phyloP scores from a whole-genome alignment of 148 eudicot genomes.

The Linanthus parryae region DNA sequence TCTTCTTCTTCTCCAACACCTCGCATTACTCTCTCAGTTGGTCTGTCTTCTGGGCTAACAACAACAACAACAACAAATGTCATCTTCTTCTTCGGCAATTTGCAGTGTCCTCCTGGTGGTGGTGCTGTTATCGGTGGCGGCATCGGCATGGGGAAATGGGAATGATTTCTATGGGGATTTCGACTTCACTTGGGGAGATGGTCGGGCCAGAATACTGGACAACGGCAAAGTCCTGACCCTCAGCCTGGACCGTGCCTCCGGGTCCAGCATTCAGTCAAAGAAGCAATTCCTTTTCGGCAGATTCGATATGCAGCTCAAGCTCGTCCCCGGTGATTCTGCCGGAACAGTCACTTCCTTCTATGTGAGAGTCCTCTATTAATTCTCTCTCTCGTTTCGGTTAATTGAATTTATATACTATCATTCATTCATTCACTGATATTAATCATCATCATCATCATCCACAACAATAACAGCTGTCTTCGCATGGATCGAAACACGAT shows the following conservation, averaged over 20 bases:
- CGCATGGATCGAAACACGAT: conserved; percentile 4
- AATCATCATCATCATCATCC: neutral
- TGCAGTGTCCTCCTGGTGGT: neutral
- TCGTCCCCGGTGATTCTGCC: conserved; percentile 28
- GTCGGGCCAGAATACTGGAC: conserved; percentile 8
- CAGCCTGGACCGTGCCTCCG: conserved; percentile 7
- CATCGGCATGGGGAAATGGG: too few species aligned
- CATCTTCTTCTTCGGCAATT: too few species aligned
- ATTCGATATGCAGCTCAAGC: conserved; percentile 28
- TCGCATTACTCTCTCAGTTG: too few species aligned
- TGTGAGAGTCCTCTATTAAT: conserved; percentile 1
- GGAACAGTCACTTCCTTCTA: conserved; percentile 33
- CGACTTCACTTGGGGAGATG: conserved; percentile 22
- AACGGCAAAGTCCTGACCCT: conserved; percentile 6
- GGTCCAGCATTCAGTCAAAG: conserved; percentile 21
- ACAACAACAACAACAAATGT: too few species aligned
- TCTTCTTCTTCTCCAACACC: too few species aligned
- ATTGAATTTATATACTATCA: neutral
- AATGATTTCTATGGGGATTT: conserved; percentile 10
- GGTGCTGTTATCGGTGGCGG: neutral
- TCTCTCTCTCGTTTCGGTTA: neutral
- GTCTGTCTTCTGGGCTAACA: too few species aligned
- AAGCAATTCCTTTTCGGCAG: conserved; percentile 23
- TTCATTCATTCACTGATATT: neutral
- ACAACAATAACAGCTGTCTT: conserved; percentile 12